Base-by-base conservation (phyloP, 2,329 filamentous ascomycete species). In the Phymatotrichopsis omnivora region DNA sequence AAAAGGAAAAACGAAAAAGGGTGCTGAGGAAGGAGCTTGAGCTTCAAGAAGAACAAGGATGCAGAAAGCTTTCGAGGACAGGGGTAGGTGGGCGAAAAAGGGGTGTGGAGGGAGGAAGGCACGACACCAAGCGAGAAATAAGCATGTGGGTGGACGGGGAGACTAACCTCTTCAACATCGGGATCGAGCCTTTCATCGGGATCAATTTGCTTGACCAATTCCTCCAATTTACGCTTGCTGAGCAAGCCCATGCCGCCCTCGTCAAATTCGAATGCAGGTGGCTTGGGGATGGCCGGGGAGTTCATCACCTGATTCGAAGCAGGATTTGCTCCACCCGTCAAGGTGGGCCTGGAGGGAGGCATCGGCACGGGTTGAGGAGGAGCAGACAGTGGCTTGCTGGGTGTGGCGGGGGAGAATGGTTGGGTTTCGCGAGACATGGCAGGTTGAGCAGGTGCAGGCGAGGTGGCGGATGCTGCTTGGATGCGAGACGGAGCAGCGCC, bases 201-300 rank as follows among this genome's bases (percentile, higher is more conserved):
- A 36, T 76, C 73, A n/a, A 96, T 86, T 65, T 96, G 89, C 39
- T 87, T 78, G 7, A 96, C 87, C 28, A 98, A 73, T 62, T 95
- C 89, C 60, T 98, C 87, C 30, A 98, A 73, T 67, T 94, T 96
- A 68, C 93, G 93, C 75, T 95, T 95, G 67, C 82, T 93, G n/a
- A 98, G 70, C 1, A 98, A 82, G 32, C 87, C 80, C 59, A 95
- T 86, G 20, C 85, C 86, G 61, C 94, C 87, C 23, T 85, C 84
- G 62, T 96, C 89, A 47, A 95, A 78, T 45, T 85, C 83, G 63
- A 85, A 93, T 0, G 79, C 77, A 0, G 86, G 85, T 33, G 85
- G 76, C 60, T 86, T 87, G 44, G 79, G 70, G 50, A 96, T 74
- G 2, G 85, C 84, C 0, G 91, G 87, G 60, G 94, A 86, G 40